Evolutionary conservation across 495 filamentous ascomycete species (phyloP), one percentile per base, ranked within the genome.

Genomic region (Penicillium bovifimosum): DNA sequence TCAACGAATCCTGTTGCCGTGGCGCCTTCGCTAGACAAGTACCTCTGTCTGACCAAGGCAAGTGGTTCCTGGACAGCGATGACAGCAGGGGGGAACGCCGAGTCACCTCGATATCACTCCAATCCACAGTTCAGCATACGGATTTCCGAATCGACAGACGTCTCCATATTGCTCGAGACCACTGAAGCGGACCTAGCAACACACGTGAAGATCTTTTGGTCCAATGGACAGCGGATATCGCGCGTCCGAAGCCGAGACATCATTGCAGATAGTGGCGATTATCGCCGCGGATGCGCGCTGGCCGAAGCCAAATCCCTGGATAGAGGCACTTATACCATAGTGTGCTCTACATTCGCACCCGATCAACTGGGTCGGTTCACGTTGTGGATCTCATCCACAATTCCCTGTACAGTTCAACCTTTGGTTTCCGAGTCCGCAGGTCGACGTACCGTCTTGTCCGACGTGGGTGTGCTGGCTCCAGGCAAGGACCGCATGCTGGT

Each of bases 111-210:
- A 9, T 97, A 95, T 67, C 76, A 85, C 26, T 72, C 72, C 20
- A 98, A 98, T 63, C 93, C 93, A 6, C 93, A 96, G 63, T 96
- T 87, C 66, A 75, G 75, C 34, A 70, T 97, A 11, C 65, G 72
- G 4, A 56, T 95, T 2, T 60, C 78, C 8, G 67, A 71, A 2
- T 56, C 69, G 4, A 83, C 86, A 0, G 73, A 81, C 27, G 43
- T 96, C 0, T 77, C 80, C 8, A 78, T 97, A 16, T 67, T 95
- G 16, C 78, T 98, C 2, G 84, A 88, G 63, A 82, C 83, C 13
- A 76, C 91, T 0, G 81, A 88, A 56, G 78, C 82, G 5, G 69
- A 75, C 24, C 68, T 93, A 11, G 85, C 88, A 7, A 78, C 95
- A 1, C 91, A 96, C 63, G 77, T 95, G 35, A 91, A 90, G 55